A percentile compares a stretch with the other conserved stretches of the same genome.
phyloP scores from a whole-genome alignment of 2,329 filamentous ascomycete genomes.

The Alternaria incomplexa region DNA sequence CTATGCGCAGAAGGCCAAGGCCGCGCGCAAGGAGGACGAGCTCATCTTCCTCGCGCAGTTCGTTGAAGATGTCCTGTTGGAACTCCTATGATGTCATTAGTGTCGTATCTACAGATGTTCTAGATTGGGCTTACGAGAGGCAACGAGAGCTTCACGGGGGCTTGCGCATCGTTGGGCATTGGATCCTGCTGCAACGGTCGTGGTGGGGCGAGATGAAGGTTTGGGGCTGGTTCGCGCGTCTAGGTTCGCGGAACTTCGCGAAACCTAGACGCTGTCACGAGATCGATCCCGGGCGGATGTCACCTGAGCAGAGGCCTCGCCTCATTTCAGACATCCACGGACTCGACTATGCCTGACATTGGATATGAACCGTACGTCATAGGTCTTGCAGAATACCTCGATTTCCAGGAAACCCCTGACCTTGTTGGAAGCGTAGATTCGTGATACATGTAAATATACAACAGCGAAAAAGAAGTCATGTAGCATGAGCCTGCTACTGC shows the following conservation, averaged over 20 bases:
- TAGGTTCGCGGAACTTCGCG: constrained; percentile 3
- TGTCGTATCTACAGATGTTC: background rate
- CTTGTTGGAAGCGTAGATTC: constrained; percentile 21
- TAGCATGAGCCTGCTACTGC: constrained; percentile 17
- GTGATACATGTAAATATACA: constrained; percentile 26
- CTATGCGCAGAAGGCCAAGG: constrained; percentile 86
- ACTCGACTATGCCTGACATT: background rate
- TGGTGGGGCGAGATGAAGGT: constrained; percentile 19
- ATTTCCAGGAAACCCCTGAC: background rate
- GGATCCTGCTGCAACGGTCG: constrained; percentile 22
- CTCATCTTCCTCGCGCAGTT: constrained; percentile 80
- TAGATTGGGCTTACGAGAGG: constrained; percentile 64
- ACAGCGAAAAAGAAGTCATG: constrained; percentile 4
- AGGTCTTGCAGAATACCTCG: background rate
- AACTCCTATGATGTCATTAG: constrained; percentile 66
- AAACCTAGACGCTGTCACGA: constrained; percentile 36
- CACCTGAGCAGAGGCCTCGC: background rate
- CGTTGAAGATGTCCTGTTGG: constrained; percentile 88
- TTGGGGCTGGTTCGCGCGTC: constrained; percentile 25
- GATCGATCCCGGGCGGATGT: background rate
- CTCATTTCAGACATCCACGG: background rate
- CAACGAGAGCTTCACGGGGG: constrained; percentile 79
- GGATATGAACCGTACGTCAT: background rate
- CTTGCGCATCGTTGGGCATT: constrained; percentile 51
- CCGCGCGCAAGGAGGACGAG: constrained; percentile 90